A percentile compares a stretch with the other conserved stretches of the same genome.
Evolutionary conservation across 257 asterid species (phyloP).

Genomic region (Solanum peruvianum): DNA sequence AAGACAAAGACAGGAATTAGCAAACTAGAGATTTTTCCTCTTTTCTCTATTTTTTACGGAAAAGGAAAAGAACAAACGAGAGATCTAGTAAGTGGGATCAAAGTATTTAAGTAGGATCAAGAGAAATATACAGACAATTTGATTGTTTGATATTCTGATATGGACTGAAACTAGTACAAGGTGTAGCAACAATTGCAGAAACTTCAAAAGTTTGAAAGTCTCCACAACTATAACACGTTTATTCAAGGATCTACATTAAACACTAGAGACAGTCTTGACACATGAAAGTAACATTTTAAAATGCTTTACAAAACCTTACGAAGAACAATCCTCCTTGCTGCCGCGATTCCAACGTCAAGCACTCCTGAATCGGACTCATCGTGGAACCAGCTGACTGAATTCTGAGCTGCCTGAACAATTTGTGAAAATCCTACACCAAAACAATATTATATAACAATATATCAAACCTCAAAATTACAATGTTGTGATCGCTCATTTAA

Average conservation of each 20-base stretch:
- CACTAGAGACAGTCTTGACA: background rate
- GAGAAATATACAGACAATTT: background rate
- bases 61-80: background rate
- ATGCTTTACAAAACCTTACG: slow-evolving; percentile 29
- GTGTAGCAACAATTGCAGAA: background rate
- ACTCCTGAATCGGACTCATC: slow-evolving; percentile 51
- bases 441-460: background rate
- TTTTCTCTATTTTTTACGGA: background rate
- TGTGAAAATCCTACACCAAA: slow-evolving; percentile 55
- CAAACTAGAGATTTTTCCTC: background rate
- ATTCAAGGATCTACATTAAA: background rate
- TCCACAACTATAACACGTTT: background rate
- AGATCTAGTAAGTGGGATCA: background rate
- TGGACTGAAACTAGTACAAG: background rate
- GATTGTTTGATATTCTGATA: background rate
- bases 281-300: background rate
- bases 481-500: background rate
- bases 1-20: background rate
- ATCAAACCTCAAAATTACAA: background rate
- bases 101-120: background rate
- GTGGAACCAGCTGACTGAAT: slow-evolving; percentile 65
- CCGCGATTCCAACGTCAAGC: slow-evolving; percentile 12
- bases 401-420: slow-evolving; percentile 65
- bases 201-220: background rate
- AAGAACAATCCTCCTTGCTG: slow-evolving; percentile 42